Evolutionary conservation across 2,329 filamentous ascomycete genomes (phyloP), one percentile per base, ranked within the genome.

Genomic region (Pochonia chlamydosporia): DNA sequence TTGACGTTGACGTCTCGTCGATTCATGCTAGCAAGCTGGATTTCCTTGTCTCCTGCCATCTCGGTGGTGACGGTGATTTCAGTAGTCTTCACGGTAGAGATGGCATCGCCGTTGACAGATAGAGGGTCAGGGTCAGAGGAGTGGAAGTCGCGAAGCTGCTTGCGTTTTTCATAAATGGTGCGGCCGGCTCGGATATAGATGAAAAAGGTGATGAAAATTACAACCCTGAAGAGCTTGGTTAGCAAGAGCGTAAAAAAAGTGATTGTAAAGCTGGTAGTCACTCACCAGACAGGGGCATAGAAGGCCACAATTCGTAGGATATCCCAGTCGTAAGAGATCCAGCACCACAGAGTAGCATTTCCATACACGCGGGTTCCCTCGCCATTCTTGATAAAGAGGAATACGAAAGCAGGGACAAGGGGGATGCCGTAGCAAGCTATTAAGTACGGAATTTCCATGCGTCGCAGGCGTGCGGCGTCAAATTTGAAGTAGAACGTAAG

Each of bases 261-360:
- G 10, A 20, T 18, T 20, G 8, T 37, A 16, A 18, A 14, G 35
- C 10, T 18, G 8, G 16, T 3, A 13, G 26, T 25, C 5, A 54
- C 72, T 61, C 62, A 85, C 84, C 84, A 87, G 48, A 86, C 75
- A 5, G 84, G 84, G 0, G 72, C 83, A 57, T 93, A 95, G 61
- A 91, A 92, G 24, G 81, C 77, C 3, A 79, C 78, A 48, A 93
- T 82, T 33, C 88, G 83, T 63, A 87, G 79, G 49, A 83, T 76
- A 47, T 88, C 84, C 78, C 84, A 90, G 4, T 78, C 66, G 3
- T 69, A 59, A 2, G 75, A 69, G 16, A 93, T 74, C 88, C 88
- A 93, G 61, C 89, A 95, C 89, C 88, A 95, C 20, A 93, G 66
- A 1, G 78, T 80, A 24, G 88, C 88, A 55, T 86, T 75, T 1